Percentiles rank a stretch among this genome's conserved stretches.
These are phyloP conservation scores for Sporobolomyces roseus DNA, from an alignment of 768 basidiomycete species.

Conservation along the genomic window DNA sequence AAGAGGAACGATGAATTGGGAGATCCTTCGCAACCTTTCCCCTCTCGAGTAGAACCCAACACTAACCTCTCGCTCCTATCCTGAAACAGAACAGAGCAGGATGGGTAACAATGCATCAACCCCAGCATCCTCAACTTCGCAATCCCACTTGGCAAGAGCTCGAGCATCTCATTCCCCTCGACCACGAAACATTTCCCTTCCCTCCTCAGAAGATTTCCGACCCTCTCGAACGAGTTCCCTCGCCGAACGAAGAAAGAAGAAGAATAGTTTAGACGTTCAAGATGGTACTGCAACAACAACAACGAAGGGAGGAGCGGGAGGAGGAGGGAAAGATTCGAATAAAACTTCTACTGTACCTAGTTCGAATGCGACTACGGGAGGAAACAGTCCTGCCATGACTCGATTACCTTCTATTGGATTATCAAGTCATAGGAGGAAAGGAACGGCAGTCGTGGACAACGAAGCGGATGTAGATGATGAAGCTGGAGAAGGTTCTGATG, in stretches of 20 bases:
- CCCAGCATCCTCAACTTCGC: not conserved
- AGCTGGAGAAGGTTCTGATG: constrained; percentile 4
- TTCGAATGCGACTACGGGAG: too few species aligned
- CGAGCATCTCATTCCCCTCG: constrained; percentile 4
- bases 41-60: too few species aligned
- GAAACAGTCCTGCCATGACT: too few species aligned
- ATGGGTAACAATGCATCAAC: constrained; percentile 34
- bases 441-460: constrained; percentile 29
- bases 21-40: too few species aligned
- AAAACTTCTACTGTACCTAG: not conserved
- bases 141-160: not conserved
- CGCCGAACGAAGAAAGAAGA: constrained; percentile 8
- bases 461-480: constrained; percentile 15
- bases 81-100: not conserved
- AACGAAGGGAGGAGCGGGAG: not conserved
- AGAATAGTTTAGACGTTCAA: not conserved
- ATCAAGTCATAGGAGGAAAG: not conserved
- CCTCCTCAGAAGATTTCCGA: constrained; percentile 7
- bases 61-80: not conserved
- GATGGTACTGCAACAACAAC: too few species aligned
- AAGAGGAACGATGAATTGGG: too few species aligned
- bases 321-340: not conserved
- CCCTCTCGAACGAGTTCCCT: constrained; percentile 4
- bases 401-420: not conserved
- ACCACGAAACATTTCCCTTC: constrained; percentile 3